Evolutionary conservation across 345 rosid genomes (phyloP).

Genomic region (Populus alba): DNA sequence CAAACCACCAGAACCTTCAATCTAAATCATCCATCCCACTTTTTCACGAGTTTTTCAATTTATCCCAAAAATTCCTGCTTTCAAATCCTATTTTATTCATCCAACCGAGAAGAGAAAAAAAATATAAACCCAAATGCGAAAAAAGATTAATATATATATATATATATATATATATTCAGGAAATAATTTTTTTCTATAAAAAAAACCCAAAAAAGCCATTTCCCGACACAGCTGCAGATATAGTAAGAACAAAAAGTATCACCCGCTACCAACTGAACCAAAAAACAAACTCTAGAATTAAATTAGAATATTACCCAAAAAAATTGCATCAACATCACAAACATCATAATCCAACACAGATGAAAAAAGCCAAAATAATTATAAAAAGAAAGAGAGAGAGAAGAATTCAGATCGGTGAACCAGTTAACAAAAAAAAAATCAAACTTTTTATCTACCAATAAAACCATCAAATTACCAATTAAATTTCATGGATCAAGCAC

Average conservation of each 20-base stretch:
- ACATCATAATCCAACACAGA: not conserved
- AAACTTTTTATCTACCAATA: not conserved
- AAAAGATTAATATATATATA: not conserved
- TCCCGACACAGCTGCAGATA: not conserved
- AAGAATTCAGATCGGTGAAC: not conserved
- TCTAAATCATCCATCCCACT: not conserved
- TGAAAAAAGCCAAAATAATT: not conserved
- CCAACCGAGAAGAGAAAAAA: not conserved
- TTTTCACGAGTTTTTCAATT: not conserved
- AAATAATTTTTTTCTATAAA: too few relatives aligned
- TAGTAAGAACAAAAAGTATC: not conserved
- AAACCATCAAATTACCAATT: too few relatives aligned
- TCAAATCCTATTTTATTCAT: not conserved
- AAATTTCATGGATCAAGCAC: conserved; percentile 4
- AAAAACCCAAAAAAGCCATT: not conserved
- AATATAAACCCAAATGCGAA: not conserved
- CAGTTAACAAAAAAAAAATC: not conserved
- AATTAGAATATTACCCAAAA: not conserved
- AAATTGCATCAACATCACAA: not conserved
- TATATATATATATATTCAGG: too few relatives aligned
- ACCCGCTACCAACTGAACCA: not conserved
- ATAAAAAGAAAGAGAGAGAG: not conserved
- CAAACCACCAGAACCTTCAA: not conserved
- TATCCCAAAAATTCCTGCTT: not conserved
- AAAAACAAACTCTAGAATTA: not conserved